Percentiles rank a stretch among this genome's conserved stretches.
phyloP scores from a whole-genome alignment of 2,329 filamentous ascomycete genomes.

The Fusarium illudens region DNA sequence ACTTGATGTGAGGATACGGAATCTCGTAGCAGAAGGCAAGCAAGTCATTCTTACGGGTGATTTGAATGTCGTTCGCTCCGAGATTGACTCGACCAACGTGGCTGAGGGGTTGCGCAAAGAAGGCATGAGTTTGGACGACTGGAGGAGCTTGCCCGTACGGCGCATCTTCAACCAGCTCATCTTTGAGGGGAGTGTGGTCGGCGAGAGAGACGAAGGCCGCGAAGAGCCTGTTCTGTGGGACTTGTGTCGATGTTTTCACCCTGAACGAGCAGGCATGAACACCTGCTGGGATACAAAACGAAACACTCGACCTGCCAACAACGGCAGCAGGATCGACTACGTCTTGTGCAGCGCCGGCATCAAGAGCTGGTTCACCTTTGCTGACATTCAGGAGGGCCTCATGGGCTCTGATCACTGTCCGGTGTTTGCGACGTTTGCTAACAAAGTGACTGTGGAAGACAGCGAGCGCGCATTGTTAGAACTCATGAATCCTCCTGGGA shows the following conservation, averaged over 20 bases:
- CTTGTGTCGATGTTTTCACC: constrained; percentile 82
- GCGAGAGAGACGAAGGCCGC: constrained; percentile 72
- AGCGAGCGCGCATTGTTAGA: constrained; percentile 68
- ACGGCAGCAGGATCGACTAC: constrained; percentile 92
- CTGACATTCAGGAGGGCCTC: constrained; percentile 91
- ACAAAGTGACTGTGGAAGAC: constrained; percentile 63
- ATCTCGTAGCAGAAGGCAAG: constrained; percentile 82
- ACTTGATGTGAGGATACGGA: constrained; percentile 84
- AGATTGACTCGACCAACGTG: constrained; percentile 79
- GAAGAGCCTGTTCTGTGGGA: constrained; percentile 82
- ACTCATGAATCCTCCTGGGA: constrained; percentile 78
- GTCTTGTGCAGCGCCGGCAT: constrained; percentile 83
- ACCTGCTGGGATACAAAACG: constrained; percentile 97
- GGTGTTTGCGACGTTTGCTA: constrained; percentile 79
- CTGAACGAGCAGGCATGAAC: constrained; percentile 86
- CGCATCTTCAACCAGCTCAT: constrained; percentile 88
- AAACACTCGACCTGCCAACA: constrained; percentile 95
- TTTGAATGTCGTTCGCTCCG: constrained; percentile 77
- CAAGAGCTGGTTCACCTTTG: constrained; percentile 79
- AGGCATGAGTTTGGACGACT: constrained; percentile 73
- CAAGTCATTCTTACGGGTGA: constrained; percentile 87
- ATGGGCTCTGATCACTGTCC: constrained; percentile 98
- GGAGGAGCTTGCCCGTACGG: constrained; percentile 74
- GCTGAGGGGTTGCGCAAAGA: constrained; percentile 77
- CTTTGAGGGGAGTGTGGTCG: constrained; percentile 73